A percentile compares a stretch with the other conserved stretches of the same genome.
Evolutionary conservation across 768 basidiomycete genomes (phyloP).

Genomic region (Aureoboletus auriporus): DNA sequence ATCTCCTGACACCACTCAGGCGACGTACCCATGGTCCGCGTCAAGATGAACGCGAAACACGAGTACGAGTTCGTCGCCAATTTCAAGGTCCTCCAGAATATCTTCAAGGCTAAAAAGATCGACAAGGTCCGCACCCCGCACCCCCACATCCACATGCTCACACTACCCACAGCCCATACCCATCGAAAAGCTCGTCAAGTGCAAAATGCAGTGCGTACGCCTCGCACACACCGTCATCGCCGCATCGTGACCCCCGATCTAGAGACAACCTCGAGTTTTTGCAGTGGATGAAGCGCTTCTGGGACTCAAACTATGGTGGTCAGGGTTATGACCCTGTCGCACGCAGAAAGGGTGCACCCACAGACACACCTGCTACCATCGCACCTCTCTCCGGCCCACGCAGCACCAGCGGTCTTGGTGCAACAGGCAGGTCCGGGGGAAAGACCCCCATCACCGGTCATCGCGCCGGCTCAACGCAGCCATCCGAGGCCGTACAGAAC

Average conservation of each 20-base stretch:
- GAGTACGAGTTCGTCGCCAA: slow-evolving; percentile 96
- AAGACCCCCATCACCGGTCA: slow-evolving; percentile 69
- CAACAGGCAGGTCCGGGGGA: slow-evolving; percentile 53
- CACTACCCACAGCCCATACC: slow-evolving; percentile 69
- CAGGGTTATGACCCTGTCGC: slow-evolving; percentile 82
- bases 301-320: slow-evolving; percentile 90
- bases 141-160: slow-evolving; percentile 1
- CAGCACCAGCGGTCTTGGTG: slow-evolving; percentile 35
- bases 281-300: slow-evolving; percentile 95
- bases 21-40: slow-evolving; percentile 85
- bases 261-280: slow-evolving; percentile 98
- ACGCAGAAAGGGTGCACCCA: slow-evolving; percentile 71
- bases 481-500: slow-evolving; percentile 61
- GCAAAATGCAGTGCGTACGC: slow-evolving; percentile 93
- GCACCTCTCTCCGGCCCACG: slow-evolving; percentile 54
- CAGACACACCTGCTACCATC: slow-evolving; percentile 76
- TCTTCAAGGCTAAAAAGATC: slow-evolving; percentile 89
- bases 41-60: slow-evolving; percentile 95
- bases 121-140: slow-evolving; percentile 65
- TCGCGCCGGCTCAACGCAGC: slow-evolving; percentile 61
- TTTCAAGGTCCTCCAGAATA: slow-evolving; percentile 91
- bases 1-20: slow-evolving; percentile 39
- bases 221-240: not conserved
- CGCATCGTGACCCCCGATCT: slow-evolving; percentile 13
- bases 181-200: slow-evolving; percentile 92